A percentile compares a stretch with the other conserved stretches of the same genome.
Conservation (phyloP, 140 eudicot species). For the Flaveria floridana region DNA sequence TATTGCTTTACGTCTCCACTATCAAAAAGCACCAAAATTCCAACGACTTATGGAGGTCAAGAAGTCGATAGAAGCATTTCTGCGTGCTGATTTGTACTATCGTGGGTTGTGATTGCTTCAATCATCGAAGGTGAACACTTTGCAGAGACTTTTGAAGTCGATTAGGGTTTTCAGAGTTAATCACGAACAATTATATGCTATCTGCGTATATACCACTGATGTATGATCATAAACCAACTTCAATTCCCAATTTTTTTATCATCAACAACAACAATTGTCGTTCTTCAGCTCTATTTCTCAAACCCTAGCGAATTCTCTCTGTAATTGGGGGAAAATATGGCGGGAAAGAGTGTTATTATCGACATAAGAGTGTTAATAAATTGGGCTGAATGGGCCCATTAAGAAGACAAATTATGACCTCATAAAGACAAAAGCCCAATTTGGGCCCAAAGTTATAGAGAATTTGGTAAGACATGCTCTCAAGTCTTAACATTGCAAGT, state of each 20-base stretch:
- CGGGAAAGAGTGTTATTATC: constrained; percentile 21
- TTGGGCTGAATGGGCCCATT: not conserved
- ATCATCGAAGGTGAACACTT: not conserved
- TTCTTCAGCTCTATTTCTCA: constrained; percentile 12
- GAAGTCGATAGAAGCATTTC: no score
- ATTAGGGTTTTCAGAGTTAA: constrained; percentile 2
- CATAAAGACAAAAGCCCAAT: not conserved
- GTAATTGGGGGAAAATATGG: constrained; percentile 20
- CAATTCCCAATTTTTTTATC: not conserved
- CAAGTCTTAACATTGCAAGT: constrained; percentile 29
- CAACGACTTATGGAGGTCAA: no score
- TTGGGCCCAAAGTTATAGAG: not conserved
- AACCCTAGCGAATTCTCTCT: not conserved
- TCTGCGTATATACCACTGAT: not conserved
- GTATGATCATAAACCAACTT: not conserved
- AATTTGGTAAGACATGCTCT: constrained; percentile 30
- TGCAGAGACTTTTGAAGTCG: not conserved
- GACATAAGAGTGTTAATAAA: not conserved
- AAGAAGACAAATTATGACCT: no score
- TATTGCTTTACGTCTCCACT: no score
- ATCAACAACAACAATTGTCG: constrained; percentile 12
- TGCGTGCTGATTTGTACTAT: no score
- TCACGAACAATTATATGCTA: not conserved
- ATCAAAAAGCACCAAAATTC: no score
- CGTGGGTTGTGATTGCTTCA: no score